Percentiles rank a stretch among this genome's conserved stretches.
Evolutionary conservation across 768 basidiomycete species (phyloP).

Genomic region (Ramaria rubella): DNA sequence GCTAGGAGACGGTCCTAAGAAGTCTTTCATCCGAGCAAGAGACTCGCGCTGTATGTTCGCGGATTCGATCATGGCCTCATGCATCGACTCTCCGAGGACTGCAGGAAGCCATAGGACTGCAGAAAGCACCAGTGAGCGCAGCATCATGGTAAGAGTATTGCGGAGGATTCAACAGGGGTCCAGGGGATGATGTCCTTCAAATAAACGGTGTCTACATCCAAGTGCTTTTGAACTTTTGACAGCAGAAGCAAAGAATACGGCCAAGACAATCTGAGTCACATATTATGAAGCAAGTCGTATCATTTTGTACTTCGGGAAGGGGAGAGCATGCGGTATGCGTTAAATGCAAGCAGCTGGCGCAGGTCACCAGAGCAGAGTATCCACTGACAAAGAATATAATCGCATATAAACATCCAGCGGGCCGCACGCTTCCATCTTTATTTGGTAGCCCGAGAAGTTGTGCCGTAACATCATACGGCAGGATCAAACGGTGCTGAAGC

Average conservation of each 20-base stretch:
- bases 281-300: neutral
- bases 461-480: no score
- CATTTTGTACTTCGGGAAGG: neutral
- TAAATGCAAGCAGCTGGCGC: neutral
- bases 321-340: neutral
- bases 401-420: no score
- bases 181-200: neutral
- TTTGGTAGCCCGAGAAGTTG: no score
- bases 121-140: neutral
- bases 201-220: neutral
- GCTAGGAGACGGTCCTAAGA: conserved; percentile 29
- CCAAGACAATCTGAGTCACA: neutral
- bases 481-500: no score
- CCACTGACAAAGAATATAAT: no score
- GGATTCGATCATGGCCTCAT: conserved; percentile 32
- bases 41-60: conserved; percentile 43
- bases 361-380: no score
- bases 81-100: neutral
- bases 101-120: neutral
- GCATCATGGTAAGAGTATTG: neutral
- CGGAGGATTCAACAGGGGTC: neutral
- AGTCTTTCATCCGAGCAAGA: conserved; percentile 32
- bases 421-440: no score
- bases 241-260: neutral
- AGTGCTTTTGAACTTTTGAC: neutral